Evolutionary conservation across 768 basidiomycete species (phyloP).

Genomic region (Pholiota microspora): DNA sequence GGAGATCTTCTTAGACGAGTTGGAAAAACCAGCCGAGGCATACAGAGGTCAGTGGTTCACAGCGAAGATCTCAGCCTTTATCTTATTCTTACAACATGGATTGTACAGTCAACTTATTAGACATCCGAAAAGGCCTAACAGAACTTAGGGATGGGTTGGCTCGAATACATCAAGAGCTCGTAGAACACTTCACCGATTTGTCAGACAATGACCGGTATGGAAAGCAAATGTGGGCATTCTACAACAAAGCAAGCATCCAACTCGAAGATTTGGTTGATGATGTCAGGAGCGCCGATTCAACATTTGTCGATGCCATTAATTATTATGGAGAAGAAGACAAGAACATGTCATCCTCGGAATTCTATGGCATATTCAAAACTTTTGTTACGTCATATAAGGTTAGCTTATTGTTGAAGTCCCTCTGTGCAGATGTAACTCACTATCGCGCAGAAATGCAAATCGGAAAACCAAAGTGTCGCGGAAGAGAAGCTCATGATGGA

Average conservation of each 20-base stretch:
- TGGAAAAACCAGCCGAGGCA: conserved; percentile 87
- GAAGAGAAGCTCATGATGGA: conserved; percentile 70
- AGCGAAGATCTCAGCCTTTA: not conserved
- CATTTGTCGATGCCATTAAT: conserved; percentile 79
- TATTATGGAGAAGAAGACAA: conserved; percentile 96
- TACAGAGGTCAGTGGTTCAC: conserved; percentile 62
- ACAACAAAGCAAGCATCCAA: conserved; percentile 69
- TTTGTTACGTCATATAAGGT: conserved; percentile 94
- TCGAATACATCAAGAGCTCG: conserved; percentile 75
- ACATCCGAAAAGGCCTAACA: conserved; percentile 72
- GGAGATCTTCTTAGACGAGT: conserved; percentile 85
- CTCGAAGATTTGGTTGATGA: conserved; percentile 86
- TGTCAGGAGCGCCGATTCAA: conserved; percentile 80
- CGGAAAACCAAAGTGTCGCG: conserved; percentile 70
- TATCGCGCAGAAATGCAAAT: conserved; percentile 74
- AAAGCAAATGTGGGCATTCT: conserved; percentile 90
- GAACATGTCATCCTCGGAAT: conserved; percentile 83
- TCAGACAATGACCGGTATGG: conserved; percentile 76
- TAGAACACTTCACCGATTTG: conserved; percentile 74
- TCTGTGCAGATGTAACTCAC: not conserved
- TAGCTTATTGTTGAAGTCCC: conserved; percentile 17
- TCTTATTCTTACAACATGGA: not conserved
- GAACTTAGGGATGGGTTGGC: conserved; percentile 79
- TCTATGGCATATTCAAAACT: conserved; percentile 96
- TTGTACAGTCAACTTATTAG: conserved; percentile 75